Evolutionary conservation across 805 yeast species (phyloP), one percentile per base, ranked within the genome.

Genomic region (Yarrowia alimentaria): DNA sequence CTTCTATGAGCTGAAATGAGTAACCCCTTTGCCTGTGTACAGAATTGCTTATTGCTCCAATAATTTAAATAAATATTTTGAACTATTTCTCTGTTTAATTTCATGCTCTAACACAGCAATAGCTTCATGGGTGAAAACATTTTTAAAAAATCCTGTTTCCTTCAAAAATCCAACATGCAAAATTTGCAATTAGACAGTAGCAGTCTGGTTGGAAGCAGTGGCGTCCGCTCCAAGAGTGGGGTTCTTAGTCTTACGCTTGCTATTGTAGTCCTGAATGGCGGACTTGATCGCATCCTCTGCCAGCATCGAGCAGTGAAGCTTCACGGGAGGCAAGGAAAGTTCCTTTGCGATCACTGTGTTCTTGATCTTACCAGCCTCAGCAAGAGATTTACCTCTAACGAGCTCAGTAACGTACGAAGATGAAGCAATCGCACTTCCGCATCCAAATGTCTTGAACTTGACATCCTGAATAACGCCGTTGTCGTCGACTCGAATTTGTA

Each of bases 231-330:
- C 87, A 57, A 81, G 71, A 49, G 86, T 81, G 40, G 85, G 67
- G 17, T 38, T 37, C 16, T 43, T 53, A 75, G 63, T 69, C 68
- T 59, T 65, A 56, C 95, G 80, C 82, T 93, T 93, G 47, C 88
- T 69, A 69, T 79, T 82, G 76, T 91, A 93, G 69, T 93, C 98
- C 72, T 87, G 89, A 60, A 93, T 89, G 11, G 99, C 99, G 49
- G 90, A 82, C 76, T 93, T 91, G 68, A 93, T 93, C 47, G 99
- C 99, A 64, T 93, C 99, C 69, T 93, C 99, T 13, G 99, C 99
- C 62, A 93, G 76, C 99, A 93, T 93, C 13, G 96, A 88, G 68
- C 99, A 93, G 67, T 93, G 99, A 61, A 93, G 76, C 68, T 93
- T 93, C 52, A 93, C 98, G 1, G 99, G 99, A 16, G 99, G 99